Evolutionary conservation across 23 red algal species (phyloP).

Genomic region (Gracilaria vermiculophylla): DNA sequence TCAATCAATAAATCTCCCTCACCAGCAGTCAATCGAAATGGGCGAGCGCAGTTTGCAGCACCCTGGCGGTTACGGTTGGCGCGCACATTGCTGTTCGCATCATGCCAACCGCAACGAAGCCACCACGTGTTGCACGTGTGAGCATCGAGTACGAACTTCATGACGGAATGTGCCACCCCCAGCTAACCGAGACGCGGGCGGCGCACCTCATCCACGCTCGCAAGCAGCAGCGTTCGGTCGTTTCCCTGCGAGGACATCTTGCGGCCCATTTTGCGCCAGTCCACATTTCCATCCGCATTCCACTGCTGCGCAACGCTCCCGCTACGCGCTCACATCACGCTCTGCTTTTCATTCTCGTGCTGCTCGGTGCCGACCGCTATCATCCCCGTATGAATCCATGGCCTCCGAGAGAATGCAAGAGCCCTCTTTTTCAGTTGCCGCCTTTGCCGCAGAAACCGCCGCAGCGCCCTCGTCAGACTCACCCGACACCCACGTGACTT

Average conservation of each 20-base stretch:
- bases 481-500: background rate
- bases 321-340: background rate
- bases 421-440: conserved; percentile 51
- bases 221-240: background rate
- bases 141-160: background rate
- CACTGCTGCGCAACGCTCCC: background rate
- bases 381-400: background rate
- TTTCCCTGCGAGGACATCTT: background rate
- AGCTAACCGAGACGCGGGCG: too few species aligned
- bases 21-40: too few species aligned
- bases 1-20: background rate
- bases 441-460: conserved; percentile 30
- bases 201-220: too few species aligned
- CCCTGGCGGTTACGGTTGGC: too few species aligned
- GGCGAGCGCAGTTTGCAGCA: too few species aligned
- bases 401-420: background rate
- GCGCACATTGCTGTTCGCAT: too few species aligned
- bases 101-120: background rate
- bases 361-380: background rate
- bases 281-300: background rate
- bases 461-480: background rate
- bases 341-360: background rate
- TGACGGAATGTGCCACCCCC: too few species aligned
- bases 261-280: background rate
- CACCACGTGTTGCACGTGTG: background rate